A percentile compares a stretch with the other conserved stretches of the same genome.
Conservation (phyloP, 306 rosid species). For the Lupinus albus region DNA sequence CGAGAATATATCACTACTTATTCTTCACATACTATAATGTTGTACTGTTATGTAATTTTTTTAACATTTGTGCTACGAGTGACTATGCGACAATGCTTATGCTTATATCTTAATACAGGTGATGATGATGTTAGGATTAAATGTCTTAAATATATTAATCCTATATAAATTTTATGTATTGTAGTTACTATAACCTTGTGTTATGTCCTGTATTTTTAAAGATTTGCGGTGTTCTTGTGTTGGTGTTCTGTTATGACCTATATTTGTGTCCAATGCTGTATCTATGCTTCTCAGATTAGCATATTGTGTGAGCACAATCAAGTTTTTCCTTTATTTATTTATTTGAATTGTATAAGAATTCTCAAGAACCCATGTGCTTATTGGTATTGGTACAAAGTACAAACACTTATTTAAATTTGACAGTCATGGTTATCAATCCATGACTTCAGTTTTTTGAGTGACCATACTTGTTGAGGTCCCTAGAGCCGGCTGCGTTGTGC, state of each 20-base stretch:
- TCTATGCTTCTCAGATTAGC: background rate
- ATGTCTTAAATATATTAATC: background rate
- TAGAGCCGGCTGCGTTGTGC: background rate
- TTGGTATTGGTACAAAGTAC: background rate
- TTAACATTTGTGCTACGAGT: background rate
- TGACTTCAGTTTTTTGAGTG: background rate
- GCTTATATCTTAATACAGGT: background rate
- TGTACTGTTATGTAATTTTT: too few species aligned
- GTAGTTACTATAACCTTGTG: too few species aligned
- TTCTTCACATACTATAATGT: too few species aligned
- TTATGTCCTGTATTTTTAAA: too few species aligned
- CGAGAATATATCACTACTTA: too few species aligned
- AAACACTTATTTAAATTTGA: background rate
- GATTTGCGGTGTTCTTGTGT: background rate
- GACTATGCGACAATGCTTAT: background rate
- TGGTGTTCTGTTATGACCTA: background rate
- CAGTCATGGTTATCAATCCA: background rate
- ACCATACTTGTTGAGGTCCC: slow-evolving; percentile 5
- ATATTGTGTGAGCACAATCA: background rate
- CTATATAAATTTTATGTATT: too few species aligned
- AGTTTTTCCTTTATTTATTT: background rate
- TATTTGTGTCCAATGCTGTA: background rate
- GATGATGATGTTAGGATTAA: background rate
- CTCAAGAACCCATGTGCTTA: background rate
- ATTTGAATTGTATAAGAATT: background rate